A percentile compares a stretch with the other conserved stretches of the same genome.
Evolutionary conservation across 1,139 yeast genomes (phyloP).

Genomic region (Pichia kudriavzevii): DNA sequence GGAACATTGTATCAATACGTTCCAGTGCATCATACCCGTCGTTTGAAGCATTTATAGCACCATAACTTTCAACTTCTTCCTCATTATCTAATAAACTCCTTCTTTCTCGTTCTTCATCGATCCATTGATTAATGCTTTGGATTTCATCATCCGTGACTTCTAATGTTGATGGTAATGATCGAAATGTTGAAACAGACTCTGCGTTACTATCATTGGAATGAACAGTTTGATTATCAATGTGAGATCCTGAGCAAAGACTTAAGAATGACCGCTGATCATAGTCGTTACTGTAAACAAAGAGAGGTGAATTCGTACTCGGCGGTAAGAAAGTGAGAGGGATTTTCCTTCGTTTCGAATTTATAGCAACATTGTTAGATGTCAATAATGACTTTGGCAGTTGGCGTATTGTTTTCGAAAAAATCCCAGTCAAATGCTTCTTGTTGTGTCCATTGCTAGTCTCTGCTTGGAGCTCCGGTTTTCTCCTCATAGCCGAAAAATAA

Average conservation of each 20-base stretch:
- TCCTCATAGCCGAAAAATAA: no score
- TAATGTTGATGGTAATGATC: constrained; percentile 61
- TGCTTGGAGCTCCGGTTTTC: no score
- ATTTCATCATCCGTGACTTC: constrained; percentile 39
- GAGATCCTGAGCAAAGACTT: constrained; percentile 40
- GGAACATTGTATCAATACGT: constrained; percentile 25
- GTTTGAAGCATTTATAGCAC: constrained; percentile 29
- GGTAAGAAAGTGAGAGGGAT: constrained; percentile 53
- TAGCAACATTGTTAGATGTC: constrained; percentile 25
- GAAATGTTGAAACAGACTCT: constrained; percentile 44
- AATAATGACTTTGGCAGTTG: constrained; percentile 21
- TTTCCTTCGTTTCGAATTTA: constrained; percentile 32
- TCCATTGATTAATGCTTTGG: constrained; percentile 53
- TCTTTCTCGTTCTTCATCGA: constrained; percentile 60
- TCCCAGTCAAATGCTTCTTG: constrained; percentile 20
- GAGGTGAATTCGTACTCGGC: constrained; percentile 61
- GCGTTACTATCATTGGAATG: constrained; percentile 33
- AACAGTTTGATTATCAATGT: constrained; percentile 26
- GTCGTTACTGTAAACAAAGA: constrained; percentile 54
- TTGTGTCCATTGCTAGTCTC: no score
- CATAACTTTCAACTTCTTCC: constrained; percentile 14
- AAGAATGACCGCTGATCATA: constrained; percentile 63
- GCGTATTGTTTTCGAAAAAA: constrained; percentile 20
- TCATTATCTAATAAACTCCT: constrained; percentile 30
- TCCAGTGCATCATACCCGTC: constrained; percentile 19